Evolutionary conservation across 352 stramenopile genomes (phyloP), one percentile per base, ranked within the genome.

Genomic region (Phytophthora fragariaefolia): DNA sequence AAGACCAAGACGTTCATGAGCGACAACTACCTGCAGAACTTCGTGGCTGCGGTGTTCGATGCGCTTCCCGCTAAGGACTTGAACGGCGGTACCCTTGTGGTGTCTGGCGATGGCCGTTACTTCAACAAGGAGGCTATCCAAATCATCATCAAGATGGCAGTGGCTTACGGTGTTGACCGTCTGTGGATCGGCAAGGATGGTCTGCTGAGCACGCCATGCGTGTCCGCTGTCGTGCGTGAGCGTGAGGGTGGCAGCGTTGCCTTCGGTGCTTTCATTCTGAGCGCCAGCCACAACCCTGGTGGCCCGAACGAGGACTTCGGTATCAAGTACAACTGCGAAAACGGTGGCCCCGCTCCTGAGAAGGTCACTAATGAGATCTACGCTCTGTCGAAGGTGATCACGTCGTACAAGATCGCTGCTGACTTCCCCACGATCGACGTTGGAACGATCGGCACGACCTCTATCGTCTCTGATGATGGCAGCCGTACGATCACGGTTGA

Each of bases 1-100:
- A 99, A 99, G 89, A 99, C 97, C 4, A 98, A 98, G 76, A 90
- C 96, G 26, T 99, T 99, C 82, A 99, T 98, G 95, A 88, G 96
- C 46, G 79, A 92, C 60, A 92, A 99, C 75, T 99, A 99, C 82
- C 85, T 99, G 26, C 87, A 99, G 77, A 99, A 99, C 82, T 96
- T 97, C 79, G 96, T 99, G 47, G 97, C 99, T 85, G 85, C 93
- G 30, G 96, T 97, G 5, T 99, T 99, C 60, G 95, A 99, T 54
- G 93, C 97, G 40, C 84, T 99, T 40, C 97, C 96, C 26, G 92
- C 92, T 10, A 96, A 93, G 49, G 92, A 99, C 68, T 59, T 99
- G 23, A 90, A 95, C 22, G 91, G 97, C 47, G 96, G 97, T 57
- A 98, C 97, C 15, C 85, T 99, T 1, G 93, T 99, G 30, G 88